These are phyloP conservation scores for Ormosia emarginata DNA, from an alignment of 306 rosid genomes.

Conservation along the genomic window DNA sequence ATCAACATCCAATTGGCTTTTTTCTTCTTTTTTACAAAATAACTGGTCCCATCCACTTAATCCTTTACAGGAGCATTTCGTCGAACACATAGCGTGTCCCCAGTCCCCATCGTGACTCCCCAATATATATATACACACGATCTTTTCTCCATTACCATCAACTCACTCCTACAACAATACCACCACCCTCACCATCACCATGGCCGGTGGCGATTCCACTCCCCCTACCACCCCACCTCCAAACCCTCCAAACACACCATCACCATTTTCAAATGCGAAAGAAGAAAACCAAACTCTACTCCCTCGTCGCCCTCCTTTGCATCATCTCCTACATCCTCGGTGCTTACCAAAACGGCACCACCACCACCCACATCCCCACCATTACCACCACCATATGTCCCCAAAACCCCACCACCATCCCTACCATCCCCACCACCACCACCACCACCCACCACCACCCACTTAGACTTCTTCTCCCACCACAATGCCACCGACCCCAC, in stretches of 20 bases:
- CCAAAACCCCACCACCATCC: not conserved
- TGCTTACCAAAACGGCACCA: constrained; percentile 30
- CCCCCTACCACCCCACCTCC: constrained; percentile 44
- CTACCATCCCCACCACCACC: too few species aligned
- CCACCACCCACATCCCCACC: not conserved
- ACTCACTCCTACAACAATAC: not conserved
- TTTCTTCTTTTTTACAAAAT: too few species aligned
- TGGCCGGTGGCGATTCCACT: constrained; percentile 18
- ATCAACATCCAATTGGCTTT: too few species aligned
- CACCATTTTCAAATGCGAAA: not conserved
- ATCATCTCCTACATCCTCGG: constrained; percentile 52
- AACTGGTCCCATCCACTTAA: too few species aligned
- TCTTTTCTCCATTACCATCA: not conserved
- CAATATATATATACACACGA: too few species aligned
- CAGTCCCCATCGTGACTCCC: not conserved
- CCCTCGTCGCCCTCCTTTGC: constrained; percentile 59
- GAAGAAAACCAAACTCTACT: constrained; percentile 42
- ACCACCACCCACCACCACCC: too few species aligned
- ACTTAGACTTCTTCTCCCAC: constrained; percentile 49
- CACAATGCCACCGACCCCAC: constrained; percentile 24
- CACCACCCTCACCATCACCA: too few species aligned
- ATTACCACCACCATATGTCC: constrained; percentile 9
- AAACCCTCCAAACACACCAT: constrained; percentile 38
- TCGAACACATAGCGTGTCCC: not conserved
- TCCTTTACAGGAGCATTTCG: not conserved